A percentile compares a stretch with the other conserved stretches of the same genome.
These are phyloP conservation scores for Lipomyces sp. DNA, from an alignment of 805 yeast genomes.

Conservation along the genomic window DNA sequence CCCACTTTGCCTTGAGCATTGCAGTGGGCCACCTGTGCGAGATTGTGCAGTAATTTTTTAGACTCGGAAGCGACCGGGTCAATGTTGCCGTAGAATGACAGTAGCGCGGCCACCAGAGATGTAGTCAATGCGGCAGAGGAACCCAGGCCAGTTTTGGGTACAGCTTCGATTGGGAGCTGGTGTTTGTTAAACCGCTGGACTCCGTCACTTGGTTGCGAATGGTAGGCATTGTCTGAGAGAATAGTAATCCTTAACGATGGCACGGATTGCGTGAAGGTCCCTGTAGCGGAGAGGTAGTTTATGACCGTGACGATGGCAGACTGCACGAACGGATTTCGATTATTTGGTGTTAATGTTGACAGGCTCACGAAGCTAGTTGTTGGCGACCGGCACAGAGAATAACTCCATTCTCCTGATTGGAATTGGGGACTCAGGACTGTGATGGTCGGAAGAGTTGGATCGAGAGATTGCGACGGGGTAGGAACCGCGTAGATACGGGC, in stretches of 20 bases:
- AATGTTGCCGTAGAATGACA: slow-evolving; percentile 52
- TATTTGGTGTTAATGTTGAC: slow-evolving; percentile 21
- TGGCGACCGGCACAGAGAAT: slow-evolving; percentile 43
- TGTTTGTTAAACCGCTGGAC: slow-evolving; percentile 62
- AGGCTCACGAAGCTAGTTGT: slow-evolving; percentile 43
- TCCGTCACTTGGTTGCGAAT: slow-evolving; percentile 59
- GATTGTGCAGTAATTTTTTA: slow-evolving; percentile 63
- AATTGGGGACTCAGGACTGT: slow-evolving; percentile 78
- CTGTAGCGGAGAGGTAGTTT: slow-evolving; percentile 54
- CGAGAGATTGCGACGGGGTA: slow-evolving; percentile 40
- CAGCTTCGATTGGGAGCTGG: slow-evolving; percentile 61
- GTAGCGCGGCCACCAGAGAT: slow-evolving; percentile 71
- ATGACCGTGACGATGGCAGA: slow-evolving; percentile 62
- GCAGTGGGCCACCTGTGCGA: slow-evolving; percentile 90
- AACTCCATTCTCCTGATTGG: slow-evolving; percentile 69
- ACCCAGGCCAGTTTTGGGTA: slow-evolving; percentile 93
- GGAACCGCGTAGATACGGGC: slow-evolving; percentile 82
- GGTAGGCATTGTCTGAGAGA: slow-evolving; percentile 87
- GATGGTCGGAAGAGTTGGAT: slow-evolving; percentile 43
- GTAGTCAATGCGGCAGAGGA: slow-evolving; percentile 94
- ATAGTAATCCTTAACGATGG: slow-evolving; percentile 57
- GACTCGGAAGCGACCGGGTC: slow-evolving; percentile 38
- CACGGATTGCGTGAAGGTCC: slow-evolving; percentile 25
- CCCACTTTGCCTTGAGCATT: slow-evolving; percentile 94
- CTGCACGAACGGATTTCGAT: slow-evolving; percentile 73